These are phyloP conservation scores for Schwanniomyces etchellsii DNA, from an alignment of 1,139 yeast species.

Conservation along the genomic window DNA sequence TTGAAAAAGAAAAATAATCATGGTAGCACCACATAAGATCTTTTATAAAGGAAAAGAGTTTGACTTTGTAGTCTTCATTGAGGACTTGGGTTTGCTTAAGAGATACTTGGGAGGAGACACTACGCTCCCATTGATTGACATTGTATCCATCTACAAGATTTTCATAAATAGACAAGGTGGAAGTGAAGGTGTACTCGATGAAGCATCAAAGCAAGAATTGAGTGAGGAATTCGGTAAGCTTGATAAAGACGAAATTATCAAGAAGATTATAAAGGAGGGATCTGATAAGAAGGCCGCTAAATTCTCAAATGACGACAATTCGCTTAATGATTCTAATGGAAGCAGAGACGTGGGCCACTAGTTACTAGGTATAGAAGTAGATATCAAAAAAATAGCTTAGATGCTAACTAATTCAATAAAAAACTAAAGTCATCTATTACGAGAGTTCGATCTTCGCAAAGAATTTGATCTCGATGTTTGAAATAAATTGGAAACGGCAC, in stretches of 20 bases:
- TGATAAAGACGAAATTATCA: conserved; percentile 44
- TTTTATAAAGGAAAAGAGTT: conserved; percentile 60
- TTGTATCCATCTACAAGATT: conserved; percentile 61
- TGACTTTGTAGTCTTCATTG: conserved; percentile 65
- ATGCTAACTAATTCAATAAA: too few relatives aligned
- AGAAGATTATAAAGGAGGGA: conserved; percentile 53
- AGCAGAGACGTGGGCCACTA: conserved; percentile 22
- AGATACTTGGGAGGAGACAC: conserved; percentile 47
- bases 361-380: conserved; percentile 14
- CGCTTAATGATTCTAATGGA: conserved; percentile 37
- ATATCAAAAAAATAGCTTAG: too few relatives aligned
- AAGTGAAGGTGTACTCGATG: conserved; percentile 63
- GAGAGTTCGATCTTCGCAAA: too few relatives aligned
- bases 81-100: conserved; percentile 43
- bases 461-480: too few relatives aligned
- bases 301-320: conserved; percentile 12
- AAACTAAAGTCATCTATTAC: too few relatives aligned
- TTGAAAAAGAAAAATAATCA: too few relatives aligned
- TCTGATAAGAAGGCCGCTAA: conserved; percentile 30
- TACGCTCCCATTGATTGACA: conserved; percentile 56
- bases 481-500: too few relatives aligned
- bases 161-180: conserved; percentile 63
- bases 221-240: conserved; percentile 61
- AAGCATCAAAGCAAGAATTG: conserved; percentile 64
- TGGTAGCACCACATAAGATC: conserved; percentile 33